Evolutionary conservation across 768 basidiomycete species (phyloP).

Genomic region (Tylopilus sp.): DNA sequence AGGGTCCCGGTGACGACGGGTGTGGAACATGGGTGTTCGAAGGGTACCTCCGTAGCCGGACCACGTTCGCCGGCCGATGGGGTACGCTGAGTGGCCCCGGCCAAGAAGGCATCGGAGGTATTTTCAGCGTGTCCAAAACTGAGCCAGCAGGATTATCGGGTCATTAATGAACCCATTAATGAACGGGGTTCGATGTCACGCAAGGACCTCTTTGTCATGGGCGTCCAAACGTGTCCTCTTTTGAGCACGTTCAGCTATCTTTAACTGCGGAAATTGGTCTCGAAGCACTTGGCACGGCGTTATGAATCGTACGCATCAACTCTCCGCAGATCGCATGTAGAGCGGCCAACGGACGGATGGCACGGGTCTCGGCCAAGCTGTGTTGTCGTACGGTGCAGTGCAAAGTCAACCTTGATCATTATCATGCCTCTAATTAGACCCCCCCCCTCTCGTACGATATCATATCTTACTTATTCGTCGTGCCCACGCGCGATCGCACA

Average conservation of each 20-base stretch:
- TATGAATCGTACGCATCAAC: constrained; percentile 6
- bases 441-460: constrained; percentile 6
- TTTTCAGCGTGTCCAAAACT: constrained; percentile 57
- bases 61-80: constrained; percentile 55
- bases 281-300: constrained; percentile 13
- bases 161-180: constrained; percentile 27
- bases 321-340: constrained; percentile 12
- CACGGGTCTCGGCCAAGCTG: constrained; percentile 11
- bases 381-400: constrained; percentile 4
- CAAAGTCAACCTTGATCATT: constrained; percentile 24
- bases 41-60: constrained; percentile 48
- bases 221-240: not conserved
- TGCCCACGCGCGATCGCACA: constrained; percentile 9
- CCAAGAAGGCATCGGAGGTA: constrained; percentile 41
- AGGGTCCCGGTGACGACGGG: constrained; percentile 36
- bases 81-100: constrained; percentile 35
- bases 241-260: constrained; percentile 5
- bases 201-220: not conserved
- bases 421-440: constrained; percentile 15
- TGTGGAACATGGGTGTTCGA: constrained; percentile 56
- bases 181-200: constrained; percentile 22
- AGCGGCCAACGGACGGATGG: constrained; percentile 8
- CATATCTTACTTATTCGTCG: not conserved
- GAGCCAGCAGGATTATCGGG: constrained; percentile 26
- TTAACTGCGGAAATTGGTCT: constrained; percentile 25